Evolutionary conservation across 306 rosid genomes (phyloP).

Genomic region (Quercus variabilis): DNA sequence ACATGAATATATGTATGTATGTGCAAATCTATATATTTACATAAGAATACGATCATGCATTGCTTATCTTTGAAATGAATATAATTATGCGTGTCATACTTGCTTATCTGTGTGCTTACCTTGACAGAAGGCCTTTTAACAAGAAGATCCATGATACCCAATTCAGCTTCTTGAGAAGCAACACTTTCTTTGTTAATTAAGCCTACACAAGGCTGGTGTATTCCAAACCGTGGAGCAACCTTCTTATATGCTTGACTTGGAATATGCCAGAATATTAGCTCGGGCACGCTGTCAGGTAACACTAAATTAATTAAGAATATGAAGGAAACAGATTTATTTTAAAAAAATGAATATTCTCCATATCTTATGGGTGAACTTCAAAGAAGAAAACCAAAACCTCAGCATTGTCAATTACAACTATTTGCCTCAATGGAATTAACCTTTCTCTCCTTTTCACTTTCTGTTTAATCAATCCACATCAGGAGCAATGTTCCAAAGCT

Average conservation of each 20-base stretch:
- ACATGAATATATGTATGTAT: background rate
- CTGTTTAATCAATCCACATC: background rate
- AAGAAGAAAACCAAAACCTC: background rate
- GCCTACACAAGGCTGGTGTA: constrained; percentile 75
- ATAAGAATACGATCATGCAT: background rate
- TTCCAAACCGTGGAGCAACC: constrained; percentile 51
- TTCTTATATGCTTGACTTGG: constrained; percentile 62
- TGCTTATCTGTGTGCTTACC: constrained; percentile 34
- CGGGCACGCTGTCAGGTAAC: constrained; percentile 56
- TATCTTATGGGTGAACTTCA: background rate
- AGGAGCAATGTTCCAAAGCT: background rate
- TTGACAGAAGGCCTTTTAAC: constrained; percentile 65
- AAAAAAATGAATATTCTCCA: background rate
- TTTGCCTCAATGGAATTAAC: background rate
- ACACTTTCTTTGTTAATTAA: constrained; percentile 74
- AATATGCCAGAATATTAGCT: constrained; percentile 91
- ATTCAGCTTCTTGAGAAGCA: constrained; percentile 71
- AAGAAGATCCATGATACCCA: constrained; percentile 69
- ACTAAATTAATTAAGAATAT: constrained; percentile 7
- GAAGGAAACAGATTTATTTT: background rate
- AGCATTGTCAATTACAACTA: background rate
- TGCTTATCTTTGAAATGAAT: too few species aligned
- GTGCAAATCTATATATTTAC: background rate
- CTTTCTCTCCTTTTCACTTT: background rate
- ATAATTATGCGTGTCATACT: too few species aligned